Evolutionary conservation across 129 eudicot species (phyloP).

Genomic region (Artemisia annua): DNA sequence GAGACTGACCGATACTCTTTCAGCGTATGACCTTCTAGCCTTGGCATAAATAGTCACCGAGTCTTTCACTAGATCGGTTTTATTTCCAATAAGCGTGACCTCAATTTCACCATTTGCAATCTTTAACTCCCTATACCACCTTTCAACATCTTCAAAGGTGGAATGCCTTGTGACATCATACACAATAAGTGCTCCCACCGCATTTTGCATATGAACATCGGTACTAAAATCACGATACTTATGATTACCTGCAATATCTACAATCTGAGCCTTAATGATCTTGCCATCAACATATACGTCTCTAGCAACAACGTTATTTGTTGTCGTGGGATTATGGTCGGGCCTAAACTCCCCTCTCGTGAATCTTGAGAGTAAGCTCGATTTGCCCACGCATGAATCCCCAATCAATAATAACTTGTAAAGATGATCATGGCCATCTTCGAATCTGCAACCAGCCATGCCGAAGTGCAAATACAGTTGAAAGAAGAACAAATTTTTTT

Average conservation of each 20-base stretch:
- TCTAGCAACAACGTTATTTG: not conserved
- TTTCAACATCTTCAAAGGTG: too few species aligned
- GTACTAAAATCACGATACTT: not conserved
- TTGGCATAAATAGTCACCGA: too few species aligned
- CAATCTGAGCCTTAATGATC: not conserved
- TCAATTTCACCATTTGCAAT: too few species aligned
- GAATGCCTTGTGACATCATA: too few species aligned
- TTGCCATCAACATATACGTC: not conserved
- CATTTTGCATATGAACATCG: too few species aligned
- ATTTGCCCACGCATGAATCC: not conserved
- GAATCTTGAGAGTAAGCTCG: not conserved
- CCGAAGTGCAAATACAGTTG: not conserved
- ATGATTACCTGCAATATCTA: not conserved
- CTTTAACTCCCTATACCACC: too few species aligned
- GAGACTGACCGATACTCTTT: not conserved
- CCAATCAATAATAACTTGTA: not conserved
- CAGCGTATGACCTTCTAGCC: conserved; percentile 15
- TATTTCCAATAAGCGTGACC: too few species aligned
- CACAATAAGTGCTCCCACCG: too few species aligned
- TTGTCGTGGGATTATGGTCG: not conserved
- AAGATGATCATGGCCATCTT: not conserved
- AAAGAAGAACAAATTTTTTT: too few species aligned
- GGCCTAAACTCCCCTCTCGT: not conserved
- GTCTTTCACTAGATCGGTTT: too few species aligned
- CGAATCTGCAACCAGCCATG: not conserved